Evolutionary conservation across 2,329 filamentous ascomycete species (phyloP).

Genomic region (Trichoderma koningiopsis): DNA sequence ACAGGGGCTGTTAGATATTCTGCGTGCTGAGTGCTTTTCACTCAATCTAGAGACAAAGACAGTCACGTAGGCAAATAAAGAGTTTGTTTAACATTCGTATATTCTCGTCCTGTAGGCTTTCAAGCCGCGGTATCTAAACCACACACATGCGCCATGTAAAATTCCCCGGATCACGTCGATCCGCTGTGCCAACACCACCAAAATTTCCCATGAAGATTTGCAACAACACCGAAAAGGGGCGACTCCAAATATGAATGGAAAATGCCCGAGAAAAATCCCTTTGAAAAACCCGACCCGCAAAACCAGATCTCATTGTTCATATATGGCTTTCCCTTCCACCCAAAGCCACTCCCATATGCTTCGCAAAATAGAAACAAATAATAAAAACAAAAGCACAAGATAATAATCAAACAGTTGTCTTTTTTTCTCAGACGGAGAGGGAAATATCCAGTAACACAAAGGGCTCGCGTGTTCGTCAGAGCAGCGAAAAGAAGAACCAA

Average conservation of each 20-base stretch:
- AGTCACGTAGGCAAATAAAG: neutral
- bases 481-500: constrained; percentile 28
- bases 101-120: constrained; percentile 42
- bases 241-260: constrained; percentile 16
- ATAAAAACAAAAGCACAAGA: constrained; percentile 9
- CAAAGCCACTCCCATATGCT: constrained; percentile 37
- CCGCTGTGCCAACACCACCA: constrained; percentile 33
- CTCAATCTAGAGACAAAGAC: neutral
- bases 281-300: constrained; percentile 36
- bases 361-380: constrained; percentile 33
- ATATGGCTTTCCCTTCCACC: constrained; percentile 31
- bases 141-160: constrained; percentile 36
- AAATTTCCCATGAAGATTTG: constrained; percentile 34
- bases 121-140: constrained; percentile 38
- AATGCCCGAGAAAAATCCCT: constrained; percentile 37
- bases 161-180: constrained; percentile 38
- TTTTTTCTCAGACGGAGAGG: constrained; percentile 32
- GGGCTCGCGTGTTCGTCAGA: constrained; percentile 23
- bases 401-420: constrained; percentile 25
- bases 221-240: constrained; percentile 42
- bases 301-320: constrained; percentile 39
- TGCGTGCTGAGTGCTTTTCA: no score
- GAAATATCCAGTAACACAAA: constrained; percentile 35
- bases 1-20: no score
- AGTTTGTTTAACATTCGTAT: constrained; percentile 39